Conservation (phyloP, 2,329 filamentous ascomycete species). For the Coleophoma eucalyptorum region DNA sequence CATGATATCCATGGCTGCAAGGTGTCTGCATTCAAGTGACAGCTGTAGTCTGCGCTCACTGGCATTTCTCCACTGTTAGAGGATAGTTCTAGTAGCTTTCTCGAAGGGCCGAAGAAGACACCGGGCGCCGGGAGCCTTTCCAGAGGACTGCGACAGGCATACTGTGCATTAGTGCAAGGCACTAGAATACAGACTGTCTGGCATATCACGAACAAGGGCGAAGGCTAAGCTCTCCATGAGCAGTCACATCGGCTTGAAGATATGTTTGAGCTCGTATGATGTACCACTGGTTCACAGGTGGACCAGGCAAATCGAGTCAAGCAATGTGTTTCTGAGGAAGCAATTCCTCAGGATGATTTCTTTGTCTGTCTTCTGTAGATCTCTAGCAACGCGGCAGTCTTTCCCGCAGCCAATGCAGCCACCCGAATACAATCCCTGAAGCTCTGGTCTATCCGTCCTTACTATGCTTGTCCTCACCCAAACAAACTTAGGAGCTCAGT, state of each 20-base stretch:
- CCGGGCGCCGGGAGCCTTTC: constrained; percentile 9
- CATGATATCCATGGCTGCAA: constrained; percentile 18
- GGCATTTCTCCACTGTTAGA: constrained; percentile 11
- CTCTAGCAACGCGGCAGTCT: constrained; percentile 16
- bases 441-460: not conserved
- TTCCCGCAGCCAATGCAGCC: constrained; percentile 44
- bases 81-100: constrained; percentile 29
- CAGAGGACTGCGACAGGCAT: constrained; percentile 22
- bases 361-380: constrained; percentile 40
- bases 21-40: constrained; percentile 29
- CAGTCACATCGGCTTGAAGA: not conserved
- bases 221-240: not conserved
- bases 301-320: constrained; percentile 55
- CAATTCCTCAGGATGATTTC: constrained; percentile 26
- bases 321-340: constrained; percentile 25
- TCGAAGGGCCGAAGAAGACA: constrained; percentile 35
- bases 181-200: no score
- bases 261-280: no score
- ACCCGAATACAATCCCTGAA: constrained; percentile 30
- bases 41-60: constrained; percentile 31
- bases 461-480: constrained; percentile 11
- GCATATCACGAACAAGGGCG: no score
- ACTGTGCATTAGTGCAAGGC: constrained; percentile 7
- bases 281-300: constrained; percentile 7
- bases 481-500: constrained; percentile 18